Evolutionary conservation across 371 early-diverging fungal genomes (phyloP), one percentile per base, ranked within the genome.

Genomic region (Haplosporangium sp.): DNA sequence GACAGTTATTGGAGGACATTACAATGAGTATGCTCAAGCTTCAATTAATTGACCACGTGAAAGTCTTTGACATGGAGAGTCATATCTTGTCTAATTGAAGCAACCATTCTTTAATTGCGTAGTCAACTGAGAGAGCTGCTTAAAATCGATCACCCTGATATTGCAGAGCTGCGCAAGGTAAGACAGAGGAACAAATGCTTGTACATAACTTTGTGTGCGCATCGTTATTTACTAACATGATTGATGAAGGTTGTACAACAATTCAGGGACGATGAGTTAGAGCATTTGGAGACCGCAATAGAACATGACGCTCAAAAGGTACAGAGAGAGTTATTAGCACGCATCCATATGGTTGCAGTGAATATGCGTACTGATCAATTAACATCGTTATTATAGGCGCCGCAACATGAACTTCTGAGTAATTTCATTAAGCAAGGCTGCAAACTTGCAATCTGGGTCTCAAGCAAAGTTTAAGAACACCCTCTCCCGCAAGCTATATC

Each of bases 1-100:
- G 84, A 96, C 97, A 0, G 95, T 94, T 17, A 98, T 98, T 84
- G 98, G 98, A n/a, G 85, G 92, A 52, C 98, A 98, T 75, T 98
- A 98, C 82, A 96, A 98, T 77, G 96, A 97, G 90, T 93, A 89
- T 67, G 84, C 20, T 55, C 63, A 11, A 17, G 4, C 47, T 39
- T 35, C 63, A 5, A 3, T 56, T 34, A 4, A 35, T 56, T 34
- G 10, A 20, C 37, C 35, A 3, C n/a, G n/a, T n/a, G 50, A 50
- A 50, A 19, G 15, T 48, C 64, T 65, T 58, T 77, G 37, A 20
- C 44, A 69, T 27, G 27, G 27, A 27, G 50, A 53, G 68, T 27
- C 44, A 53, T 58, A 55, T 56, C 13, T 34, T 35, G 4, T 34
- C 34, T 11, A 34, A n/a, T 59, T 9, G 6, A n/a, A n/a, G 20